These are phyloP conservation scores for Exophiala xenobiotica DNA, from an alignment of 2,329 filamentous ascomycete genomes.

Conservation along the genomic window DNA sequence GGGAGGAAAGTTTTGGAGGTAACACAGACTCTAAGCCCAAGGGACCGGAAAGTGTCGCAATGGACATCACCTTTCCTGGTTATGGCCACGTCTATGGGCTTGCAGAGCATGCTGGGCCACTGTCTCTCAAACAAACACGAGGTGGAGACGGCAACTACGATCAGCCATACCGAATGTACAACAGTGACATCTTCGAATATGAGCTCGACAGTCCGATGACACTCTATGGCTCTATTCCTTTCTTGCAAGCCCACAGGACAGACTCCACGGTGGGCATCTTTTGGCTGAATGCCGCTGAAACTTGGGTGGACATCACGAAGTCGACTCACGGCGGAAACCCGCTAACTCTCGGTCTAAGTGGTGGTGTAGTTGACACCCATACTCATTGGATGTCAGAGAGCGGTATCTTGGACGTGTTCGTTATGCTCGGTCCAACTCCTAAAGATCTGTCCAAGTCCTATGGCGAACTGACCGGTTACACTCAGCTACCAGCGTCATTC, in stretches of 20 bases:
- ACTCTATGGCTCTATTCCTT: constrained; percentile 91
- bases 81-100: constrained; percentile 94
- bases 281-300: constrained; percentile 96
- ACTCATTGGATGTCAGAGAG: constrained; percentile 97
- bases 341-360: constrained; percentile 68
- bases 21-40: constrained; percentile 95
- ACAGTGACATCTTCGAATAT: constrained; percentile 97
- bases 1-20: constrained; percentile 94
- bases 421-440: constrained; percentile 87
- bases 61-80: constrained; percentile 89
- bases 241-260: constrained; percentile 96
- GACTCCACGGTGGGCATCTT: constrained; percentile 93
- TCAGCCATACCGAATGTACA: constrained; percentile 93
- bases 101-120: constrained; percentile 82
- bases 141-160: constrained; percentile 81
- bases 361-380: constrained; percentile 69
- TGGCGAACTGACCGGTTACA: constrained; percentile 85
- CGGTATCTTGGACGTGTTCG: constrained; percentile 85
- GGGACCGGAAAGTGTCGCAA: constrained; percentile 84
- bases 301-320: constrained; percentile 94
- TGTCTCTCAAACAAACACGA: constrained; percentile 84
- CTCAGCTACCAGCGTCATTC: constrained; percentile 88
- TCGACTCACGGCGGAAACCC: constrained; percentile 71
- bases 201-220: constrained; percentile 98
- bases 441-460: constrained; percentile 79